Evolutionary conservation across 2,329 filamentous ascomycete genomes (phyloP), one percentile per base, ranked within the genome.

Genomic region (Hypomyces perniciosus): DNA sequence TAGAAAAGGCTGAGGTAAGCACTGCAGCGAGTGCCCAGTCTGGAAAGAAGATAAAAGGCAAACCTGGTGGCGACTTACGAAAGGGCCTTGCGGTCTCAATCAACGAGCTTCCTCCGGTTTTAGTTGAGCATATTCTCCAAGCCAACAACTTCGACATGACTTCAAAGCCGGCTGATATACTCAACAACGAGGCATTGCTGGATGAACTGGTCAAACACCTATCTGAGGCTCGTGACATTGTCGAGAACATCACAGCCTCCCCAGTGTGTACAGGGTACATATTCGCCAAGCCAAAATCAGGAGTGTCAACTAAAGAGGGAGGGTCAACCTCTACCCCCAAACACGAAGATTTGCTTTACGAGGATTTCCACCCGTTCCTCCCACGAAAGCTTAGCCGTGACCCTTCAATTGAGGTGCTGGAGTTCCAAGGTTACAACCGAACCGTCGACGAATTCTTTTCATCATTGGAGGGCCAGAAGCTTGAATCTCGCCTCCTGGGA

Each of bases 391-490:
- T 95, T 55, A 81, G 84, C 55, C 75, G 79, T 6, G 83, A 90
- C 50, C 72, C 82, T 0, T 71, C 76, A 0, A 79, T 85, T 27
- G 79, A 81, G 3, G 81, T 95, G 12, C 63, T 97, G 9, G 81
- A 88, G 48, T 90, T 91, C 57, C 79, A 89, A 6, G 86, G 84
- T 8, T 97, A 95, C 74, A 96, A 96, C 67, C 87, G 86, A 63
- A 93, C 90, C 0, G 90, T 96, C 0, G 93, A 99, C 64, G 89
- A 96, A 59, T 99, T 96, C 72, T 97, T 95, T 67, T 97, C 93
- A 0, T 97, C 92, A 0, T 81, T 97, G 28, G 93, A 99, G 69
- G 90, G 91, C 0, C 92, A 96, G 65, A 95, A 89, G 65, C 76
- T 97, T 1, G 87, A 95, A 66, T 95, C 89, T 1, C 80, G 84